Evolutionary conservation across 495 filamentous ascomycete species (phyloP).

Genomic region (Venustampulla echinocandica): DNA sequence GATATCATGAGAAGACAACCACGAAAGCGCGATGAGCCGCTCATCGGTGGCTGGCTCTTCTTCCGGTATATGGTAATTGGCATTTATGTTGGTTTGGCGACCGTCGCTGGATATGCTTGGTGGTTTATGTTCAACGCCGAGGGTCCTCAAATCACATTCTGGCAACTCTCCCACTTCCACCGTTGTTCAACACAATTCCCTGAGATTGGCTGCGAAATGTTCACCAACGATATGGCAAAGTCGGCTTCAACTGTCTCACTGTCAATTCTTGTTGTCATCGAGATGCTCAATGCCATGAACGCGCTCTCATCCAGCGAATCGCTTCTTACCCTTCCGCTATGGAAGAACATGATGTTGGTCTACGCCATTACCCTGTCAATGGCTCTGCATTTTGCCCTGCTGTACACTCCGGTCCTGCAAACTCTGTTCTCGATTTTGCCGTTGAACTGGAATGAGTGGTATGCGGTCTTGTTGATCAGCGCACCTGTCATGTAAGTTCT

Average conservation of each 20-base stretch:
- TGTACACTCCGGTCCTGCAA: constrained; percentile 90
- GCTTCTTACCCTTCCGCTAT: constrained; percentile 83
- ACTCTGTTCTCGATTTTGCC: constrained; percentile 85
- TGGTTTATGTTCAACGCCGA: constrained; percentile 97
- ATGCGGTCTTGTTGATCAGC: constrained; percentile 83
- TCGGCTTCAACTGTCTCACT: constrained; percentile 93
- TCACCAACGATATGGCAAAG: constrained; percentile 79
- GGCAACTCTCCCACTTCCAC: constrained; percentile 90
- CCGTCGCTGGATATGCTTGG: constrained; percentile 97
- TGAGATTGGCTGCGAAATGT: constrained; percentile 91
- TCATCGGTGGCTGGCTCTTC: constrained; percentile 93
- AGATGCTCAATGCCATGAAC: constrained; percentile 99
- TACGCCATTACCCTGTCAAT: constrained; percentile 94
- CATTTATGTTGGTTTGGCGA: constrained; percentile 87
- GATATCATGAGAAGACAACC: constrained; percentile 94
- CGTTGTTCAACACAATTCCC: constrained; percentile 79
- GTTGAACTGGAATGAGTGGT: constrained; percentile 83
- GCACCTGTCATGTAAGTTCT: constrained; percentile 82
- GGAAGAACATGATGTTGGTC: constrained; percentile 95
- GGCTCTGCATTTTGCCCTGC: constrained; percentile 85
- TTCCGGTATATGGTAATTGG: constrained; percentile 97
- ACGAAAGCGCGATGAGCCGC: constrained; percentile 79
- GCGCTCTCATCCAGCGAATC: constrained; percentile 92
- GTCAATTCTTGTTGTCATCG: constrained; percentile 87
- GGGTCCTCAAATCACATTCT: constrained; percentile 89